A percentile compares a stretch with the other conserved stretches of the same genome.
Conservation (phyloP, 2,329 filamentous ascomycete genomes). For the Aurifilum marmelostoma region DNA sequence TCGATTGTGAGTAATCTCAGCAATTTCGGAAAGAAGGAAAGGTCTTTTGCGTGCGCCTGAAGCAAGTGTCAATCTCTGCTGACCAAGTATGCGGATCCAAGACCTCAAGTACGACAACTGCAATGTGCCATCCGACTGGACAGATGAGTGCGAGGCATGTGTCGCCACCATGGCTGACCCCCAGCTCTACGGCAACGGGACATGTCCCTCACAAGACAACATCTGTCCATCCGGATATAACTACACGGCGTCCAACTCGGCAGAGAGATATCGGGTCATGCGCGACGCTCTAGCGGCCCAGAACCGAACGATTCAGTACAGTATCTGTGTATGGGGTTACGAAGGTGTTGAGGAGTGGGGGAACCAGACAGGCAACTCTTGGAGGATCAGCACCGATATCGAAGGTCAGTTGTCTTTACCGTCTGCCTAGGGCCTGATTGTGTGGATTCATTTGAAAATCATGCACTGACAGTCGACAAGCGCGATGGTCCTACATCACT, state of each 20-base stretch:
- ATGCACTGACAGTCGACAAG: slow-evolving; percentile 39
- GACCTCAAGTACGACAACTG: slow-evolving; percentile 27
- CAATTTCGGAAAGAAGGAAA: neutral
- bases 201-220: slow-evolving; percentile 1
- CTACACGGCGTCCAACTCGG: slow-evolving; percentile 48
- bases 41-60: neutral
- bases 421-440: too few relatives aligned
- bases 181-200: slow-evolving; percentile 12
- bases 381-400: slow-evolving; percentile 44
- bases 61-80: neutral
- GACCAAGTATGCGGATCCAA: neutral
- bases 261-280: slow-evolving; percentile 48
- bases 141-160: slow-evolving; percentile 12
- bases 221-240: slow-evolving; percentile 46
- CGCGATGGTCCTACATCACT: slow-evolving; percentile 19
- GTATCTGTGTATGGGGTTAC: slow-evolving; percentile 51
- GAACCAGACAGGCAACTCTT: slow-evolving; percentile 46
- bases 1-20: slow-evolving; percentile 11
- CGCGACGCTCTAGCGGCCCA: slow-evolving; percentile 45
- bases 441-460: too few relatives aligned
- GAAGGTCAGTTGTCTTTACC: slow-evolving; percentile 31
- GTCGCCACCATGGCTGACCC: slow-evolving; percentile 9
- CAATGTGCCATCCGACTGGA: slow-evolving; percentile 13
- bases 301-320: slow-evolving; percentile 47
- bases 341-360: slow-evolving; percentile 51